Evolutionary conservation across 1,284 basidiomycete species (phyloP), one percentile per base, ranked within the genome.

Genomic region (Malassezia sympodialis): DNA sequence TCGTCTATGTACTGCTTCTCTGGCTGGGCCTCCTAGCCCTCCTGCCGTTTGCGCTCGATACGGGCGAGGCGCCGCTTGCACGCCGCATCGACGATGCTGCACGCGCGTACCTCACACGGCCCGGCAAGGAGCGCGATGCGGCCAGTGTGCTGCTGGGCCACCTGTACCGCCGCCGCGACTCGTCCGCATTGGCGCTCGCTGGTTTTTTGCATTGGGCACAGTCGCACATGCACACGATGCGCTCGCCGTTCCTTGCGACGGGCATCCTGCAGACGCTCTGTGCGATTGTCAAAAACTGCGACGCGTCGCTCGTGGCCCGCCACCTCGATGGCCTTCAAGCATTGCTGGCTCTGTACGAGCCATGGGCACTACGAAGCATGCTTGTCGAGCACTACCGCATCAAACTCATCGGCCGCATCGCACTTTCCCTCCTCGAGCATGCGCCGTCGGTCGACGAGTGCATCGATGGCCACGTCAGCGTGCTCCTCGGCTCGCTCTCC

Each of bases 21-120:
- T 98, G 94, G 93, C 80, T 98, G 11, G 88, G 89, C 15, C 81
- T 98, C 15, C 85, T 96, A 49, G 87, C 87, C 76, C 90, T 89
- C 78, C 84, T 96, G 19, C 94, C 94, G 0, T 99, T 99, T 73
- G 84, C 88, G 69, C 78, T 99, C 43, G 79, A 82, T 23, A 10
- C 2, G 2, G 28, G 26, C 30, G 23, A 23, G 7, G 35, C 14
- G 23, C 11, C 50, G 8, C 19, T 31, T 24, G 12, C 28, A n/a
- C 28, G 40, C 2, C 40, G 31, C 74, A 69, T 91, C 8, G 83
- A 89, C 62, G 62, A 67, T 0, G 73, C 85, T 5, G 85, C 82
- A 0, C 83, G 82, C 62, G 68, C 72, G 19, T 82, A 84, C 58
- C 77, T 93, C 4, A 72, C 76, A 7, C 82, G 80, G 32, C 82